Base-by-base conservation (phyloP, 2,329 filamentous ascomycete species). In the Pseudogymnoascus sp. region DNA sequence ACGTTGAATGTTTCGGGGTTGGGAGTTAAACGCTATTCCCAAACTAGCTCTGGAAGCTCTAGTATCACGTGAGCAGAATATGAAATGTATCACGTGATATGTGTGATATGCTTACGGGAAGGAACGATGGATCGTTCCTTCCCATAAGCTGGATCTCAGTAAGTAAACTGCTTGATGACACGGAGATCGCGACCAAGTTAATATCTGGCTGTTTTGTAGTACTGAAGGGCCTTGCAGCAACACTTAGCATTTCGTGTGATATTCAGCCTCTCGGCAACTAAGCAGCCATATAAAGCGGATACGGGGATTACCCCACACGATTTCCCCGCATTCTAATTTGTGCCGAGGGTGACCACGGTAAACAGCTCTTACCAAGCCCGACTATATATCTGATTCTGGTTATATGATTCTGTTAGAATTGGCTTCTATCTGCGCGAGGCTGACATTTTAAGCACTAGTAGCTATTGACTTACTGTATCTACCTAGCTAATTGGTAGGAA, bases 341-440 rank as follows among this genome's bases (percentile, higher is more conserved):
- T 56, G 12, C 49, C 49, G 49, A 56, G 49, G 49, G 28, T 56
- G 16, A 56, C 3, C 34, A 12, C 49, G 49, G 49, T 56, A 56
- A 56, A 56, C 25, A 56, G 28, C 8, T 21, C 11, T 34, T 31
- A 18, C 46, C 46, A 53, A 53, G 25, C 25, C 25, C n/a, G 3
- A 53, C 7, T 56, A 56, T 34, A 56, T 56, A 16, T 46, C 3
- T 34, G 49, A 56, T 56, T 56, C 49, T 56, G 49, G 28, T 14
- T 56, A 14, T 36, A 56, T 56, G 49, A 56, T 36, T 56, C 49
- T 56, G 49, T 56, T 9, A 9, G n/a, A 56, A 56, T 56, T 5
- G 25, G 11, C 8, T 56, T 18, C 2, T 34, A 12, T 56, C 18
- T 56, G 49, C 28, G 28, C 9, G 49, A 34, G 28, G 49, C 9